phyloP scores from a whole-genome alignment of 345 rosid genomes.

The Crucihimalaya himalaica region DNA sequence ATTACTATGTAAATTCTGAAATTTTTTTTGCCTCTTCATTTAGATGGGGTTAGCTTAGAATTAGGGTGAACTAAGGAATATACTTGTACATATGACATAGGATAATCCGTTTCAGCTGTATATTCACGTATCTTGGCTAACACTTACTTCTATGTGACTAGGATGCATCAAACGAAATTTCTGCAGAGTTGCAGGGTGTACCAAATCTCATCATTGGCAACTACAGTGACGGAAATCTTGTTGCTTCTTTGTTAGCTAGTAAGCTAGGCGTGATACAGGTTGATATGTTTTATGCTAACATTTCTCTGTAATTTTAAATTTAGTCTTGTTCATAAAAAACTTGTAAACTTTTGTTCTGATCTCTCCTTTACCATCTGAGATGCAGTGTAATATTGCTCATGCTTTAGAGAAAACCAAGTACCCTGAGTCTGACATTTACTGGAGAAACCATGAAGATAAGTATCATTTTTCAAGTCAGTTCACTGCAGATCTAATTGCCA shows the following conservation, averaged over 20 bases:
- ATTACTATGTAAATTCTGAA: neutral
- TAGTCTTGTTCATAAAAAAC: neutral
- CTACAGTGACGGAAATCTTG: conserved; percentile 64
- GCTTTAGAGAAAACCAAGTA: conserved; percentile 65
- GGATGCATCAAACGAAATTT: conserved; percentile 59
- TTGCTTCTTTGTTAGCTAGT: conserved; percentile 52
- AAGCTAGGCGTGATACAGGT: conserved; percentile 60
- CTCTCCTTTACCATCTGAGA: conserved; percentile 17
- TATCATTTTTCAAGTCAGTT: conserved; percentile 61
- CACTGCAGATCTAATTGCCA: conserved; percentile 59
- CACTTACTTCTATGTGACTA: conserved; percentile 25
- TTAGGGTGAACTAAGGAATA: neutral
- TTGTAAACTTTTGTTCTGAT: conserved; percentile 12
- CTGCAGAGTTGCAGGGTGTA: conserved; percentile 55
- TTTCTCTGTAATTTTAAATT: neutral
- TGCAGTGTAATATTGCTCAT: conserved; percentile 60
- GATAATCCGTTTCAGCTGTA: neutral
- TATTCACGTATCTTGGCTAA: neutral
- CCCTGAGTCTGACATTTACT: conserved; percentile 59
- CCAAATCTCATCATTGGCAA: conserved; percentile 61
- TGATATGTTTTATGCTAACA: neutral
- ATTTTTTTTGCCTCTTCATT: neutral
- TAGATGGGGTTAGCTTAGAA: neutral
- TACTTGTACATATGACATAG: neutral
- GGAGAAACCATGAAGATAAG: conserved; percentile 55